Conservation (phyloP, 2,329 filamentous ascomycete species). For the Didymella glomerata region DNA sequence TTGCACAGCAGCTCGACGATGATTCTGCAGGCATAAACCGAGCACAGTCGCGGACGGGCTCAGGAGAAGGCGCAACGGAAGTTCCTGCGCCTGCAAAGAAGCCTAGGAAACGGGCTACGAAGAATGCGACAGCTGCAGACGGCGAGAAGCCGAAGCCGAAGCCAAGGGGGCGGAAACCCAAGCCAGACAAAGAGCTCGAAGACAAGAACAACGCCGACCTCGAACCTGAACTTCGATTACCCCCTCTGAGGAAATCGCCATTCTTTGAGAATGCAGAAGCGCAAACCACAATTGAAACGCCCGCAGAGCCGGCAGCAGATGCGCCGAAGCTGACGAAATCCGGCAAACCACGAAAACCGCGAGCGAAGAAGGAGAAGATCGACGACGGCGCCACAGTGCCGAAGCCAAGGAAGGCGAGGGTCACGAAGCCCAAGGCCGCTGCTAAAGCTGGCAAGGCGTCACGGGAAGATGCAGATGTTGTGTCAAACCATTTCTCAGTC, state of each 20-base stretch:
- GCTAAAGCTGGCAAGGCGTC: conserved; percentile 27
- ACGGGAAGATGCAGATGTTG: conserved; percentile 27
- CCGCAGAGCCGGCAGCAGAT: conserved; percentile 15
- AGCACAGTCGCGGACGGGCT: conserved; percentile 14
- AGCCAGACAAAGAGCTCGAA: conserved; percentile 27
- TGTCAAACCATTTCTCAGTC: conserved; percentile 35
- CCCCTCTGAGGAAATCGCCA: conserved; percentile 31
- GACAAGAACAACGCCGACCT: conserved; percentile 16
- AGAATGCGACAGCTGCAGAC: conserved; percentile 19
- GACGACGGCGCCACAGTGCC: conserved; percentile 24
- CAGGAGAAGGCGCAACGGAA: conserved; percentile 5
- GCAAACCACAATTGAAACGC: background rate
- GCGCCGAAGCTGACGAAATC: conserved; percentile 32
- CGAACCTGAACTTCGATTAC: conserved; percentile 29
- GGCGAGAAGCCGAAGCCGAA: conserved; percentile 37
- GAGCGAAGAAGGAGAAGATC: conserved; percentile 39
- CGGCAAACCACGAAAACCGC: conserved; percentile 42
- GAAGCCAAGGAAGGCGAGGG: conserved; percentile 38
- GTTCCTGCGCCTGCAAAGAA: conserved; percentile 21
- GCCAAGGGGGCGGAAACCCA: conserved; percentile 38
- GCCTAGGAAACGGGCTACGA: conserved; percentile 28
- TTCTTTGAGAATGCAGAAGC: conserved; percentile 29
- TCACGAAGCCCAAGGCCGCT: conserved; percentile 34
- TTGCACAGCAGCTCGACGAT: conserved; percentile 31
- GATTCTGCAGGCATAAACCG: conserved; percentile 14